These are phyloP conservation scores for Boletus smithii DNA, from an alignment of 1,284 basidiomycete species.

Conservation along the genomic window DNA sequence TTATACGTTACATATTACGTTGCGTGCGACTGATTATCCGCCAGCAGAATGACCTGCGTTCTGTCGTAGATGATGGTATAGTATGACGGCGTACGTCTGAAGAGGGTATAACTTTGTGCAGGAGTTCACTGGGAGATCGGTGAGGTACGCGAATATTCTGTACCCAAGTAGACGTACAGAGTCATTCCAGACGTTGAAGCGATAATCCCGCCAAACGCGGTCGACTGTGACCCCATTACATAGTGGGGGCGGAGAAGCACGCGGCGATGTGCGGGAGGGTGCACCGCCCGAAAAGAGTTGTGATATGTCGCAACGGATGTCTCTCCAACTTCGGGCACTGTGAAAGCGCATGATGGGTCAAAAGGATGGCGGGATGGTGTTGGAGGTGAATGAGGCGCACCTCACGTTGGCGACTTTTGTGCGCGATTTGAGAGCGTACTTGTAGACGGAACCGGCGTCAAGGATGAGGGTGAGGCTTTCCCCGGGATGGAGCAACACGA, in stretches of 20 bases:
- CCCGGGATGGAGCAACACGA: slow-evolving; percentile 57
- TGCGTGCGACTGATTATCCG: slow-evolving; percentile 27
- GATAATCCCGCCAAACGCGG: slow-evolving; percentile 63
- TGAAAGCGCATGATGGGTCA: slow-evolving; percentile 2
- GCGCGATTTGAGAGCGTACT: slow-evolving; percentile 63
- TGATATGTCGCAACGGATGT: slow-evolving; percentile 58
- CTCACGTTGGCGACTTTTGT: slow-evolving; percentile 66
- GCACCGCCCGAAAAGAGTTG: slow-evolving; percentile 49
- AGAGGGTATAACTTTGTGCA: slow-evolving; percentile 24
- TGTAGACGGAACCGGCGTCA: slow-evolving; percentile 64
- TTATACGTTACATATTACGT: slow-evolving; percentile 35
- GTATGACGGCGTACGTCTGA: slow-evolving; percentile 22
- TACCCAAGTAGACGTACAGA: slow-evolving; percentile 24
- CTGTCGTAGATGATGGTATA: slow-evolving; percentile 30
- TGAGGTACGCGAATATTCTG: slow-evolving; percentile 2
- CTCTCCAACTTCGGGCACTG: slow-evolving; percentile 65
- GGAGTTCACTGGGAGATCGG: slow-evolving; percentile 22
- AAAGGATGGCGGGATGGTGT: slow-evolving; percentile 4
- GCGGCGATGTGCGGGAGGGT: slow-evolving; percentile 30
- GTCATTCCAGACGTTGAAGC: slow-evolving; percentile 57
- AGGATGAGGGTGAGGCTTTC: slow-evolving; percentile 64
- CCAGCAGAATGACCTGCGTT: slow-evolving; percentile 31
- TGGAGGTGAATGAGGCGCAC: slow-evolving; percentile 39
- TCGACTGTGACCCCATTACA: slow-evolving; percentile 60
- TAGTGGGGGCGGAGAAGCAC: slow-evolving; percentile 32